Percentiles rank a stretch among this genome's conserved stretches.
These are phyloP conservation scores for Plasmodiophora brassicae DNA, from an alignment of 208 protist species.

Conservation along the genomic window DNA sequence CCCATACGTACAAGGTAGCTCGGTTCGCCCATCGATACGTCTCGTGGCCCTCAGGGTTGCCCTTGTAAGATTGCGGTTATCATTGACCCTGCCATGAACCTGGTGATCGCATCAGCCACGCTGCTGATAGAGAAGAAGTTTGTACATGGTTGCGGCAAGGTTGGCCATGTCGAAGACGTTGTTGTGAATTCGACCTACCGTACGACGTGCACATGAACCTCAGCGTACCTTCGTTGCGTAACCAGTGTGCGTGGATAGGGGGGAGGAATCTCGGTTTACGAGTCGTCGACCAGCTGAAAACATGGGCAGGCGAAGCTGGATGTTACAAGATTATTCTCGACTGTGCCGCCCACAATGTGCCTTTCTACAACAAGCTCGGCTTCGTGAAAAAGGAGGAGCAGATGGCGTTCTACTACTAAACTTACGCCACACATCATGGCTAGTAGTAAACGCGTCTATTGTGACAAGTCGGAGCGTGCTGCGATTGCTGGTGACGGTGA, in stretches of 20 bases:
- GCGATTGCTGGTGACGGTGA: no score
- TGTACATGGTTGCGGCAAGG: neutral
- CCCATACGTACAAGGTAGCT: neutral
- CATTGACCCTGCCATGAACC: neutral
- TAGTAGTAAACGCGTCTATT: no score
- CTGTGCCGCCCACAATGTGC: neutral
- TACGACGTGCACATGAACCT: neutral
- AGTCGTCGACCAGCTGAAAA: neutral
- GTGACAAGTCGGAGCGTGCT: no score
- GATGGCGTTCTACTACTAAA: neutral
- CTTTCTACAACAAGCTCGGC: neutral
- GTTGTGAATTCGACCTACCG: neutral
- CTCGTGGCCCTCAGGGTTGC: neutral
- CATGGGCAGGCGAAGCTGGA: neutral
- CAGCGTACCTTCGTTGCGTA: neutral
- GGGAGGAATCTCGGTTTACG: neutral
- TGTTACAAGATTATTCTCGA: neutral
- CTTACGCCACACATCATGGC: no score
- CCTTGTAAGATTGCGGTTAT: neutral
- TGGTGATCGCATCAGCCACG: neutral
- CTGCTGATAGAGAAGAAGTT: neutral
- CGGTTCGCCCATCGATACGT: neutral
- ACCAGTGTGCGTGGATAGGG: no score
- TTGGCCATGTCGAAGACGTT: neutral
- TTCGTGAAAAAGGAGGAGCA: neutral